Evolutionary conservation across 2,329 filamentous ascomycete genomes (phyloP).

Genomic region (Graphilbum fragrans): DNA sequence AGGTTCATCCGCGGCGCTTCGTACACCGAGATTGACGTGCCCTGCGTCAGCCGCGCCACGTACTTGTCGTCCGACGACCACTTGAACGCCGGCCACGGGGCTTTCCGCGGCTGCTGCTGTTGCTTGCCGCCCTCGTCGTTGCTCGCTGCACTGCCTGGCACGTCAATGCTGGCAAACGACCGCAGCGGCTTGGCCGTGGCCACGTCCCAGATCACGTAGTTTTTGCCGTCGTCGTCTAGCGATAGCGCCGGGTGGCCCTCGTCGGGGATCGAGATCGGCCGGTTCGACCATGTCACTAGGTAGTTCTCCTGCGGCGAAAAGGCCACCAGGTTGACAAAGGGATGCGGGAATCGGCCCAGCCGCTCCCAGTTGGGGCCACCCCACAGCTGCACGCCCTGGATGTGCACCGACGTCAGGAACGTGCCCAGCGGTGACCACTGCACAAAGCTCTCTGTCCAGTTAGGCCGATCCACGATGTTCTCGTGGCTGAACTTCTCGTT

Average conservation of each 20-base stretch:
- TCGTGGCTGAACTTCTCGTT: constrained; percentile 89
- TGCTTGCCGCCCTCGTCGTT: constrained; percentile 50
- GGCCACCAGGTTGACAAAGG: constrained; percentile 88
- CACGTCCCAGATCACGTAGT: constrained; percentile 98
- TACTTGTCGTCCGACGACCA: constrained; percentile 98
- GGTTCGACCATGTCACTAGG: constrained; percentile 91
- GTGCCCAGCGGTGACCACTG: constrained; percentile 96
- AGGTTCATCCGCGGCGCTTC: constrained; percentile 82
- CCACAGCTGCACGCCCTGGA: constrained; percentile 95
- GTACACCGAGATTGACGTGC: constrained; percentile 90
- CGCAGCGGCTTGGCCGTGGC: constrained; percentile 79
- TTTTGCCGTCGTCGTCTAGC: constrained; percentile 93
- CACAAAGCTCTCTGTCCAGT: constrained; percentile 97
- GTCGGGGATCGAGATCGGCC: constrained; percentile 85
- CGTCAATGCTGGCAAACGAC: constrained; percentile 84
- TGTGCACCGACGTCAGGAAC: constrained; percentile 87
- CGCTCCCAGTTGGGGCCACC: constrained; percentile 81
- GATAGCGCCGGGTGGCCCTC: constrained; percentile 72
- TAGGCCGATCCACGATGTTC: constrained; percentile 76
- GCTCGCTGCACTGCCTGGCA: constrained; percentile 38
- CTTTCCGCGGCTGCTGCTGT: constrained; percentile 60
- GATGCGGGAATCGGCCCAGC: constrained; percentile 87
- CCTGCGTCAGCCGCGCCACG: constrained; percentile 81
- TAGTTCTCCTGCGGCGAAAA: constrained; percentile 93
- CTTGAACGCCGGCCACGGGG: constrained; percentile 98